These are phyloP conservation scores for Cerrena zonata DNA, from an alignment of 1,284 basidiomycete species.

Conservation along the genomic window DNA sequence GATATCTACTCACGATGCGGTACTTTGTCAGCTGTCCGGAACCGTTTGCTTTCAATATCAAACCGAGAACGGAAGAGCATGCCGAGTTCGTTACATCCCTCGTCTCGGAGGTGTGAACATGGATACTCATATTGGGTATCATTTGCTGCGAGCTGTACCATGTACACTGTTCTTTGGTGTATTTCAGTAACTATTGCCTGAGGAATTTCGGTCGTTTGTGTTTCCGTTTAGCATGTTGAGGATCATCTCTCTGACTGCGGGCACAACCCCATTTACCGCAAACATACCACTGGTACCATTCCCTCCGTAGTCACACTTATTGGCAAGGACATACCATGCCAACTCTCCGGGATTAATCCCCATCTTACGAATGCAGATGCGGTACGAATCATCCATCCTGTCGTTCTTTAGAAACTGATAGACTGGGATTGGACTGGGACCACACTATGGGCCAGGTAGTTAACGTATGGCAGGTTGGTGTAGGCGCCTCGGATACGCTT, in stretches of 20 bases:
- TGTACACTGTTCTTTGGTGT: no score
- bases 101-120: no score
- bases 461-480: no score
- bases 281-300: conserved; percentile 20
- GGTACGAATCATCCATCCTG: conserved; percentile 64
- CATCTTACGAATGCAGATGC: conserved; percentile 69
- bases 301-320: conserved; percentile 28
- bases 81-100: background rate
- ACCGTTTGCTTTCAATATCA: background rate
- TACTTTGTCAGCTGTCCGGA: background rate
- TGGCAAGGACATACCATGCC: conserved; percentile 47
- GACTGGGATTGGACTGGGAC: no score
- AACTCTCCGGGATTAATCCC: conserved; percentile 53
- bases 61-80: background rate
- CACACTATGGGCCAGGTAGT: no score
- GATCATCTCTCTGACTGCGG: conserved; percentile 37
- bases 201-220: no score
- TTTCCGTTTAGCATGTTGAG: conserved; percentile 43
- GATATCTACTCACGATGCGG: no score
- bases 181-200: no score
- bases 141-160: no score
- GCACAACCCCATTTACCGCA: conserved; percentile 27
- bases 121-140: no score
- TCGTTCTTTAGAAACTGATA: conserved; percentile 71
- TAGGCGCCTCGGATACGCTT: no score